Evolutionary conservation across 148 eudicot species (phyloP).

Genomic region (Nyssa sinensis): DNA sequence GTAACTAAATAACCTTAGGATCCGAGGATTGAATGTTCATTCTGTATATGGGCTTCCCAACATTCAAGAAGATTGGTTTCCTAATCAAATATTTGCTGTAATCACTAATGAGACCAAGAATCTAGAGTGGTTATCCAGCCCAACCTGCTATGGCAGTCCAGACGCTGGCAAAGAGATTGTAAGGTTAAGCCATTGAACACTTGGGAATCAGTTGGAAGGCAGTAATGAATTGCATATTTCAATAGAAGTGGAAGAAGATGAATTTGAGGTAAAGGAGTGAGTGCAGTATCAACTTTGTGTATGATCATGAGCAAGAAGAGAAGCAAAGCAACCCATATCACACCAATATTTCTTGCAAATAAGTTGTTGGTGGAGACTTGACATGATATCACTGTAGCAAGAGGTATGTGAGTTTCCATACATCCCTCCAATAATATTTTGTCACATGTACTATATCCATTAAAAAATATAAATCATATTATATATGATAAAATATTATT

Average conservation of each 20-base stretch:
- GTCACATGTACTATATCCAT: no score
- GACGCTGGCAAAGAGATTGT: not conserved
- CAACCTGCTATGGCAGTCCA: not conserved
- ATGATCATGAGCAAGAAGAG: not conserved
- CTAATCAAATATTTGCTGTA: not conserved
- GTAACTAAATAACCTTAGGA: not conserved
- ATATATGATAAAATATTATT: no score
- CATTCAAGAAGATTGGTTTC: not conserved
- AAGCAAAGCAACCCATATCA: no score
- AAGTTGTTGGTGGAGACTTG: no score
- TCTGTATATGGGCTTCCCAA: not conserved
- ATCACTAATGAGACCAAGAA: not conserved
- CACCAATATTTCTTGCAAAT: no score
- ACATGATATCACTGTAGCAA: no score
- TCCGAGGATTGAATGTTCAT: not conserved
- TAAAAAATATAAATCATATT: no score
- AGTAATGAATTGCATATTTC: not conserved
- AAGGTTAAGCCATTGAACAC: slow-evolving; percentile 1
- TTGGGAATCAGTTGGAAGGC: not conserved
- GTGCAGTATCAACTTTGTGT: not conserved
- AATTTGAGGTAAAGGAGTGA: not conserved
- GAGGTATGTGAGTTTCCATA: no score
- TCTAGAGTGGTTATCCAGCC: not conserved
- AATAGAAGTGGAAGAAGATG: no score
- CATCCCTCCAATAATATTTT: no score